Base-by-base conservation (phyloP, 1,284 basidiomycete species). In the Tylopilus orsonianus region DNA sequence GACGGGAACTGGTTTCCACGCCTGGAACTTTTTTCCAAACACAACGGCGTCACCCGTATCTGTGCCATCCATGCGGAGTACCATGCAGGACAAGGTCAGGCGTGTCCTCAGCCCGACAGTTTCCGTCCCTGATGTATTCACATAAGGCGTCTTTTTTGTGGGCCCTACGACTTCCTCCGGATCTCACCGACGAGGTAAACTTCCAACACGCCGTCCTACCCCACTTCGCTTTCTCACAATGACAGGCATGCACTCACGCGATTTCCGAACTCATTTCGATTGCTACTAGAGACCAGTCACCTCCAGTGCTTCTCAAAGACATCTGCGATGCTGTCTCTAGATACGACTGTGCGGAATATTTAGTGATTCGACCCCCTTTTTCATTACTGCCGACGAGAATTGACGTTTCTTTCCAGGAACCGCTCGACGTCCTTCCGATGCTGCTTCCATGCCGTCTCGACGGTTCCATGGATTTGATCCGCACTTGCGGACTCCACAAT, bases 131-230 rank as follows among this genome's bases (percentile, higher is more conserved):
- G 12, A 59, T 60, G 58, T 23, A 29, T 20, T 23, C 55, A 16
- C 52, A 23, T n/a, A 59, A 48, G n/a, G 19, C 36, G 4, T 19
- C 27, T 4, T 46, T 66, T 35, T 40, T 65, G 30, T 51, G 52
- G 10, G 53, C 36, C 13, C 46, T 65, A 10, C 39, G 32, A 33
- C 34, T 65, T 22, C 47, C 56, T 5, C 40, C 46, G 19, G 49
- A 66, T 49, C 40, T 68, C 22, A 32, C 50, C 4, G 65, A 56
- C 46, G 65, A 65, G 48, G 62, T 60, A 46, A 48, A 0, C 1
- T 2, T 41, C 2, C 7, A 29, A 14, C 22, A 26, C 29, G 7
- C 13, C 32, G 36, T 24, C 23, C 23, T 16, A 10, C 19, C 13
- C 4, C 13, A 8, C 8, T 32, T 43, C 24, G 41, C 42, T 19